A percentile compares a stretch with the other conserved stretches of the same genome.
These are phyloP conservation scores for Claviceps arundinis DNA, from an alignment of 2,329 filamentous ascomycete species.

Conservation along the genomic window DNA sequence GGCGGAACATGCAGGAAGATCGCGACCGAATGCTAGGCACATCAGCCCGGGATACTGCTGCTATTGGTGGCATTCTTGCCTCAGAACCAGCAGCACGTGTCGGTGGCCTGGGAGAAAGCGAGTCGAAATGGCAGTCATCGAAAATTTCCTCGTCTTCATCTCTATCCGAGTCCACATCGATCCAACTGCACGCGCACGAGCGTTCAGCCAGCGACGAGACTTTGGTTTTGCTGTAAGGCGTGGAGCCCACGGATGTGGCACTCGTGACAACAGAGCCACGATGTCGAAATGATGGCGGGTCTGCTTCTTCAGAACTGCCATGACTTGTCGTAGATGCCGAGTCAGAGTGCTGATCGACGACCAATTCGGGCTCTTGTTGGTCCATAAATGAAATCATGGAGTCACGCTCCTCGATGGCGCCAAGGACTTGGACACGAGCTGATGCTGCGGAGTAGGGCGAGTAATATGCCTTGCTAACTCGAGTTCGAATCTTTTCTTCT, in stretches of 20 bases:
- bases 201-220: slow-evolving; percentile 9
- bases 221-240: slow-evolving; percentile 12
- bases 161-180: slow-evolving; percentile 23
- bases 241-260: slow-evolving; percentile 23
- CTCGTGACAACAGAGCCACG: slow-evolving; percentile 23
- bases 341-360: slow-evolving; percentile 18
- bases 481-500: slow-evolving; percentile 12
- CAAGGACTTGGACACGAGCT: slow-evolving; percentile 17
- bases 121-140: slow-evolving; percentile 2
- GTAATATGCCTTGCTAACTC: slow-evolving; percentile 7
- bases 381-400: slow-evolving; percentile 23
- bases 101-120: slow-evolving; percentile 19
- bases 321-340: slow-evolving; percentile 17
- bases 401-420: slow-evolving; percentile 22
- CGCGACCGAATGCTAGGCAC: neutral
- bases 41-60: neutral
- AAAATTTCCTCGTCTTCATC: slow-evolving; percentile 12
- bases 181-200: slow-evolving; percentile 21
- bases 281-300: slow-evolving; percentile 19
- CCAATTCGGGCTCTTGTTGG: slow-evolving; percentile 9
- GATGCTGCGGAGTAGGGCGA: slow-evolving; percentile 19
- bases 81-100: slow-evolving; percentile 14
- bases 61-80: neutral
- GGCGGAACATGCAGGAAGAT: slow-evolving; percentile 6
- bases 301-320: slow-evolving; percentile 19